Conservation (phyloP, 495 filamentous ascomycete species). For the Umbilicaria muhlenbergii region DNA sequence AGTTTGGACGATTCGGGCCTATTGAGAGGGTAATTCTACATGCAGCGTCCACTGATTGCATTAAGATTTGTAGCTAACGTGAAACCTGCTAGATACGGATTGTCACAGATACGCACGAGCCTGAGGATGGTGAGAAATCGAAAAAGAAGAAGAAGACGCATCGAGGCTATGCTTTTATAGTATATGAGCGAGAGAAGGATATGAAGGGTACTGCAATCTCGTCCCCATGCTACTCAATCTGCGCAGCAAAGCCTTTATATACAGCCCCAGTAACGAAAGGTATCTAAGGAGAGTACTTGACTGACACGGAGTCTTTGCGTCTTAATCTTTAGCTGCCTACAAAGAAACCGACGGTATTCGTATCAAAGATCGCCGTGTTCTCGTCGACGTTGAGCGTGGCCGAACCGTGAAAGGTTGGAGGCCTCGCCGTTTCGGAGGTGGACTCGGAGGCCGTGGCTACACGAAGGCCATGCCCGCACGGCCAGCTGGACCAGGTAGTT, state of each 20-base stretch:
- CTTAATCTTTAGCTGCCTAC: slow-evolving; percentile 45
- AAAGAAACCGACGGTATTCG: slow-evolving; percentile 81
- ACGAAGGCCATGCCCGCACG: slow-evolving; percentile 68
- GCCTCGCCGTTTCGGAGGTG: slow-evolving; percentile 81
- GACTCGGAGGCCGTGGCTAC: slow-evolving; percentile 82
- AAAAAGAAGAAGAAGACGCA: slow-evolving; percentile 74
- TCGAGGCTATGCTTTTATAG: slow-evolving; percentile 89
- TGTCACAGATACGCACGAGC: slow-evolving; percentile 42
- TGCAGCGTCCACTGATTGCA: too few species aligned
- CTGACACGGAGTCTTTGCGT: slow-evolving; percentile 13
- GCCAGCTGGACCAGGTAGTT: slow-evolving; percentile 42
- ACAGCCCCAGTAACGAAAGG: slow-evolving; percentile 17
- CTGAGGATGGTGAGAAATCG: slow-evolving; percentile 39
- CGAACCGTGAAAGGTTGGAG: slow-evolving; percentile 91
- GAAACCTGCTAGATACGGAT: slow-evolving; percentile 58
- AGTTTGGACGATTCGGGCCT: slow-evolving; percentile 88
- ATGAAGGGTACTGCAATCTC: slow-evolving; percentile 80
- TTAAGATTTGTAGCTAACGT: background rate
- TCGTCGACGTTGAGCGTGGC: slow-evolving; percentile 93
- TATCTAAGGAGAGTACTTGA: slow-evolving; percentile 18
- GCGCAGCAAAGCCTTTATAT: slow-evolving; percentile 17
- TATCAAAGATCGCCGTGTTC: slow-evolving; percentile 80
- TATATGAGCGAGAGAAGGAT: slow-evolving; percentile 93
- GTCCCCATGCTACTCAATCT: slow-evolving; percentile 20
- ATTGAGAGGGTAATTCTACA: slow-evolving; percentile 60